A percentile compares a stretch with the other conserved stretches of the same genome.
Conservation (phyloP, 805 yeast genomes). For the Wickerhamomyces chambardii region DNA sequence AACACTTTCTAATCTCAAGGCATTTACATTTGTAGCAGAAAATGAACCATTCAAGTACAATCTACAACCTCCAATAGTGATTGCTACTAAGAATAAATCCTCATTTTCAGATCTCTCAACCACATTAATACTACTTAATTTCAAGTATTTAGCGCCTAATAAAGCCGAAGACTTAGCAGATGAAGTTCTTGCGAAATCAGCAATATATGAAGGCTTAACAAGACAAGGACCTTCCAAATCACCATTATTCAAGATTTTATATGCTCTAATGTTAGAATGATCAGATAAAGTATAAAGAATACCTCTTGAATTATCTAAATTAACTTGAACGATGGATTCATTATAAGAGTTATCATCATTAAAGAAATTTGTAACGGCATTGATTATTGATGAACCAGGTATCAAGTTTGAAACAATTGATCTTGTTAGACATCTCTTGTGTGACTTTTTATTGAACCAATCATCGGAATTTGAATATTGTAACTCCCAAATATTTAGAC, state of each 20-base stretch:
- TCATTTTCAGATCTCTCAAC: conserved; percentile 56
- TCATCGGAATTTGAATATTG: conserved; percentile 75
- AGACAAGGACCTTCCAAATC: conserved; percentile 30
- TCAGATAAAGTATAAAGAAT: conserved; percentile 77
- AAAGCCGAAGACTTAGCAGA: conserved; percentile 44
- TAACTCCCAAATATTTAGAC: conserved; percentile 78
- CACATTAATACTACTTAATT: conserved; percentile 54
- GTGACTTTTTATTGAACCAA: conserved; percentile 80
- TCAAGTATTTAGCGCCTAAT: conserved; percentile 43
- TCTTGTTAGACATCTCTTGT: conserved; percentile 75
- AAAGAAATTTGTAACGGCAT: conserved; percentile 24
- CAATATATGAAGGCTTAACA: conserved; percentile 26
- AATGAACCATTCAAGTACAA: conserved; percentile 41
- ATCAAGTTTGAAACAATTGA: conserved; percentile 45
- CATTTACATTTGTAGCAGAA: conserved; percentile 24
- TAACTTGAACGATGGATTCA: conserved; percentile 56
- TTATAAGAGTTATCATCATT: conserved; percentile 22
- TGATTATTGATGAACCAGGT: conserved; percentile 28
- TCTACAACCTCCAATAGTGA: conserved; percentile 80
- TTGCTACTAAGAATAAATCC: conserved; percentile 65
- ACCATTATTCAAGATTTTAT: conserved; percentile 40
- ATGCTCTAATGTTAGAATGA: conserved; percentile 73
- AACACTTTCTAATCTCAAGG: conserved; percentile 36
- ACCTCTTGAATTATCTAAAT: conserved; percentile 69
- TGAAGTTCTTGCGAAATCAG: conserved; percentile 30